Evolutionary conservation across 2,329 filamentous ascomycete species (phyloP).

Genomic region (Pseudogymnoascus sp.): DNA sequence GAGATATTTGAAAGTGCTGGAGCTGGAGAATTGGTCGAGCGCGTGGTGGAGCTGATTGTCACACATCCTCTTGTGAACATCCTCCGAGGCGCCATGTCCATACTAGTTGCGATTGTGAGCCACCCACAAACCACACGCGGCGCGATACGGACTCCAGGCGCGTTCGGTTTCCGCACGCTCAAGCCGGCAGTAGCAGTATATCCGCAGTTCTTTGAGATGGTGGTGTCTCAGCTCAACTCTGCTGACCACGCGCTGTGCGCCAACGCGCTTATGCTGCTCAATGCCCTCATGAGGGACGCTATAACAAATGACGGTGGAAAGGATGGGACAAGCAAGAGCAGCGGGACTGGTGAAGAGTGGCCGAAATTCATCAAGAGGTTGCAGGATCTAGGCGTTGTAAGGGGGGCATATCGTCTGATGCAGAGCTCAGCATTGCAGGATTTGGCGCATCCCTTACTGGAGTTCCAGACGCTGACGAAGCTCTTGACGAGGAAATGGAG

Average conservation of each 20-base stretch:
- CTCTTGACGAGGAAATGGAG: constrained; percentile 81
- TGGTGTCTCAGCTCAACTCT: constrained; percentile 84
- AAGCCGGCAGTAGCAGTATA: constrained; percentile 88
- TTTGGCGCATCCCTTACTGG: constrained; percentile 77
- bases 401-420: constrained; percentile 87
- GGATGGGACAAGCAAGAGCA: constrained; percentile 28
- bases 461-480: constrained; percentile 90
- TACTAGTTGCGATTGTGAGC: constrained; percentile 86
- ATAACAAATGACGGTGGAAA: constrained; percentile 55
- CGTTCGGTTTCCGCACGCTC: constrained; percentile 82
- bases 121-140: constrained; percentile 57
- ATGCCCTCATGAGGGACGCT: constrained; percentile 87
- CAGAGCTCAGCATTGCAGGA: constrained; percentile 89
- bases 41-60: constrained; percentile 86
- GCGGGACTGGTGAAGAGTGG: constrained; percentile 63
- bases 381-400: constrained; percentile 88
- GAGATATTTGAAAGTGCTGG: constrained; percentile 65
- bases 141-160: constrained; percentile 45
- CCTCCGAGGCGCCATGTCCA: constrained; percentile 90
- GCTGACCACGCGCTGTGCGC: constrained; percentile 94
- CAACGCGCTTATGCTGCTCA: constrained; percentile 90
- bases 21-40: constrained; percentile 59
- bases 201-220: constrained; percentile 88
- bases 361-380: constrained; percentile 88
- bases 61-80: constrained; percentile 96